phyloP scores from a whole-genome alignment of 306 rosid species.

The Spatholobus suberectus region DNA sequence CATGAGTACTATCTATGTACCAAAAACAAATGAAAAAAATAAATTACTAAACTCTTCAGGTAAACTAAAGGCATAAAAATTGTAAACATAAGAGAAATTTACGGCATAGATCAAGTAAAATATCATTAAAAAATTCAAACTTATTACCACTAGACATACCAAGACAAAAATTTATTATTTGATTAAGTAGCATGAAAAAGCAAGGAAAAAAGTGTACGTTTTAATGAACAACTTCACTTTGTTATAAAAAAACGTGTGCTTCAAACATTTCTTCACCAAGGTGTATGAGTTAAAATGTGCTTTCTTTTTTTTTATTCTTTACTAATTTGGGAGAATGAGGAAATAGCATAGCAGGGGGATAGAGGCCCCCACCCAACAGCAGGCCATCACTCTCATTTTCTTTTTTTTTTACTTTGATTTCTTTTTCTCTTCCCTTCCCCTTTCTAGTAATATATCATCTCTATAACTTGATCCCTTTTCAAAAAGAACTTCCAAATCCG shows the following conservation, averaged over 20 bases:
- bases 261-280: neutral
- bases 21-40: neutral
- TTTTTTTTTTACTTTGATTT: neutral
- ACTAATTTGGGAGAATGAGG: neutral
- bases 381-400: neutral
- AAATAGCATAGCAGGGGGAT: neutral
- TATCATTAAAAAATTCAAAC: neutral
- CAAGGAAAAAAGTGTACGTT: neutral
- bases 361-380: neutral
- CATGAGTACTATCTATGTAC: neutral
- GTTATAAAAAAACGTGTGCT: neutral
- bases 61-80: neutral
- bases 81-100: neutral
- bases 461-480: too few relatives aligned
- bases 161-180: neutral
- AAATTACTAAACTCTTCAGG: neutral
- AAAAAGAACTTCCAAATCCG: neutral
- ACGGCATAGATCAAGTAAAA: neutral
- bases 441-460: too few relatives aligned
- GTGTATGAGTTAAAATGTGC: neutral
- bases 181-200: neutral
- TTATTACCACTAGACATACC: neutral
- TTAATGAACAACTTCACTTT: neutral
- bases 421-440: neutral
- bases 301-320: neutral